phyloP scores from a whole-genome alignment of 805 yeast genomes.

The Saccharomycopsis sp. region DNA sequence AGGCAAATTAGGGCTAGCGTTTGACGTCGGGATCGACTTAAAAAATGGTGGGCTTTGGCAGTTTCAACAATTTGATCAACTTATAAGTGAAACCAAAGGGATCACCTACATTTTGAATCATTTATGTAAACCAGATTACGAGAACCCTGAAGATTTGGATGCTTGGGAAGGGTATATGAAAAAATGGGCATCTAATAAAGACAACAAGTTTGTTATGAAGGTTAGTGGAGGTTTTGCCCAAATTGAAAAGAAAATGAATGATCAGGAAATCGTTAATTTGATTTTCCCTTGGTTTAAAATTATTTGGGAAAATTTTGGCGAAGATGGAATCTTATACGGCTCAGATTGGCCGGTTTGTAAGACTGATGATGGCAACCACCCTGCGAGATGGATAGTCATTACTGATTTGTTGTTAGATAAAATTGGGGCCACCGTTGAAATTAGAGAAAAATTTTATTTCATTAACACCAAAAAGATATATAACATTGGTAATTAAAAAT shows the following conservation, averaged over 20 bases:
- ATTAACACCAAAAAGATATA: conserved; percentile 25
- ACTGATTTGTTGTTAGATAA: conserved; percentile 23
- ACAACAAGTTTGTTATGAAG: conserved; percentile 30
- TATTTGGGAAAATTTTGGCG: conserved; percentile 29
- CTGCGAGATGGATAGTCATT: conserved; percentile 26
- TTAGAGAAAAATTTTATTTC: conserved; percentile 22
- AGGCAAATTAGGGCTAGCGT: conserved; percentile 25
- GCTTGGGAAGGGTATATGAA: conserved; percentile 26
- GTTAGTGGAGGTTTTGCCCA: conserved; percentile 39
- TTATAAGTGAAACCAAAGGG: conserved; percentile 27
- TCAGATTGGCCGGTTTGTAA: conserved; percentile 42
- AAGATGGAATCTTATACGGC: conserved; percentile 33
- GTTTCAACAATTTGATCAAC: conserved; percentile 30
- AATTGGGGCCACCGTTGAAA: conserved; percentile 16
- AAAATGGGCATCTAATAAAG: conserved; percentile 19
- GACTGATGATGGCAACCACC: conserved; percentile 21
- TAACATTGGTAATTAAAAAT: conserved; percentile 18
- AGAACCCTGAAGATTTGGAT: conserved; percentile 15
- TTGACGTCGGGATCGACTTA: conserved; percentile 39
- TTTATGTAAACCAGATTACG: conserved; percentile 35
- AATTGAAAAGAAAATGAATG: conserved; percentile 20
- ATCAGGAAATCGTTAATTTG: conserved; percentile 19
- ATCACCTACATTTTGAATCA: conserved; percentile 35
- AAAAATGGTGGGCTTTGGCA: conserved; percentile 35
- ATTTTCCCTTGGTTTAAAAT: conserved; percentile 31